phyloP scores from a whole-genome alignment of 2,329 filamentous ascomycete species.

The Aspergillus udagawae region DNA sequence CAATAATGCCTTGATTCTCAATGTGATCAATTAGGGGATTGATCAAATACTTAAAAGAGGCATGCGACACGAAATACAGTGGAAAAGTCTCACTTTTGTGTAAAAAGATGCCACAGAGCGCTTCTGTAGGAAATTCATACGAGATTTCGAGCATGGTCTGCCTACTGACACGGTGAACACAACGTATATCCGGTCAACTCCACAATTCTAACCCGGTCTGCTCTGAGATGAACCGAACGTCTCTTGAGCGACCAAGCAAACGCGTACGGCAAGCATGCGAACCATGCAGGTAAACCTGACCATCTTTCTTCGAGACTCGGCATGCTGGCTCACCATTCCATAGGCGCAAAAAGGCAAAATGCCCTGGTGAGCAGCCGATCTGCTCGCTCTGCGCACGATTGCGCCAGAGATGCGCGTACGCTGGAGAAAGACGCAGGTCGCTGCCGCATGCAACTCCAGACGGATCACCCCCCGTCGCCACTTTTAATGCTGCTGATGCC shows the following conservation, averaged over 20 bases:
- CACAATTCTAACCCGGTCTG: neutral
- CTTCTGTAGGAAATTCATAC: neutral
- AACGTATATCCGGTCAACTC: neutral
- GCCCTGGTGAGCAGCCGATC: slow-evolving; percentile 48
- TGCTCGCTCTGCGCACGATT: slow-evolving; percentile 50
- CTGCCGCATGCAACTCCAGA: slow-evolving; percentile 4
- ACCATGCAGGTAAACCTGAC: slow-evolving; percentile 37
- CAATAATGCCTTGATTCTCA: neutral
- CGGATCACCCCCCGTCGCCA: slow-evolving; percentile 12
- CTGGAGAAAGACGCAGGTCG: slow-evolving; percentile 28
- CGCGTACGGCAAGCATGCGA: slow-evolving; percentile 41
- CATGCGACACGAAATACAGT: neutral
- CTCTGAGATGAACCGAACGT: slow-evolving; percentile 9
- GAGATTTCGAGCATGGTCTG: neutral
- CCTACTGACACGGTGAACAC: neutral
- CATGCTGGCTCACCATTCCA: slow-evolving; percentile 5
- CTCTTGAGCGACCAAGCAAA: slow-evolving; percentile 27
- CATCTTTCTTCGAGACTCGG: neutral
- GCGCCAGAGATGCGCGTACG: slow-evolving; percentile 46
- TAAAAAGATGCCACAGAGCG: neutral
- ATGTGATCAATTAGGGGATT: neutral
- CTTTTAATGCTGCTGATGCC: neutral
- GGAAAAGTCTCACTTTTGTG: neutral
- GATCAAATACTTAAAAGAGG: neutral
- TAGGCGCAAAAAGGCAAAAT: slow-evolving; percentile 51